These are phyloP conservation scores for Lindgomyces ingoldianus DNA, from an alignment of 495 filamentous ascomycete species.

Conservation along the genomic window DNA sequence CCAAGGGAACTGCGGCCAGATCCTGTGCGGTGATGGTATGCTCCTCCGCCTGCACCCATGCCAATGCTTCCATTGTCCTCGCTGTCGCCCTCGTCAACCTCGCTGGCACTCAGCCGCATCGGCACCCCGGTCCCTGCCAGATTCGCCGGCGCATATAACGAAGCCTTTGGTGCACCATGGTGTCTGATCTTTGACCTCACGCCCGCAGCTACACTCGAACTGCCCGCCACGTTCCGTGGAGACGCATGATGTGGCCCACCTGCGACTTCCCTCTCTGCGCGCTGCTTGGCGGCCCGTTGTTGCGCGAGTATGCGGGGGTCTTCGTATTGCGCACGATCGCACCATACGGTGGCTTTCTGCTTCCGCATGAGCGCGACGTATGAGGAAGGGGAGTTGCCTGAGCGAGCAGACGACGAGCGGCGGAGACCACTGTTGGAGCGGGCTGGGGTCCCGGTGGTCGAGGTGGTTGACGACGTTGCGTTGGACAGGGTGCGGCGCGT, in stretches of 20 bases:
- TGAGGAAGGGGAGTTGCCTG: conserved; percentile 64
- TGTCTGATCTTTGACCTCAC: conserved; percentile 76
- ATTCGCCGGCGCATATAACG: conserved; percentile 72
- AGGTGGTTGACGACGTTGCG: conserved; percentile 48
- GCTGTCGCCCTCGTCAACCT: conserved; percentile 80
- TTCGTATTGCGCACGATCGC: conserved; percentile 89
- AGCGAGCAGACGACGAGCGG: conserved; percentile 71
- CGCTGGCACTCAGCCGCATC: conserved; percentile 86
- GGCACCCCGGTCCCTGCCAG: conserved; percentile 76
- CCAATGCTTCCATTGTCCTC: conserved; percentile 67
- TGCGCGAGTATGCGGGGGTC: conserved; percentile 80
- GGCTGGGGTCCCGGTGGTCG: conserved; percentile 41
- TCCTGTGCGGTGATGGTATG: conserved; percentile 71
- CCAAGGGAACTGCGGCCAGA: conserved; percentile 78
- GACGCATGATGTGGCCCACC: conserved; percentile 48
- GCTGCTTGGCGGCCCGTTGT: conserved; percentile 77
- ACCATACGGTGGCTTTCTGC: conserved; percentile 99
- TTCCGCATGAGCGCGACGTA: conserved; percentile 94
- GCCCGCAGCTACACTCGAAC: conserved; percentile 41
- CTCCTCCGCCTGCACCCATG: conserved; percentile 40
- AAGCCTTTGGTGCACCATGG: conserved; percentile 68
- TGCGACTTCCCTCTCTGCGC: conserved; percentile 79
- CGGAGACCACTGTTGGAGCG: conserved; percentile 58
- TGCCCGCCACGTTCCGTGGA: conserved; percentile 34
- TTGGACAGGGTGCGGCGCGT: conserved; percentile 48